Evolutionary conservation across 768 basidiomycete genomes (phyloP), one percentile per base, ranked within the genome.

Genomic region (Nidularia pulvinata): DNA sequence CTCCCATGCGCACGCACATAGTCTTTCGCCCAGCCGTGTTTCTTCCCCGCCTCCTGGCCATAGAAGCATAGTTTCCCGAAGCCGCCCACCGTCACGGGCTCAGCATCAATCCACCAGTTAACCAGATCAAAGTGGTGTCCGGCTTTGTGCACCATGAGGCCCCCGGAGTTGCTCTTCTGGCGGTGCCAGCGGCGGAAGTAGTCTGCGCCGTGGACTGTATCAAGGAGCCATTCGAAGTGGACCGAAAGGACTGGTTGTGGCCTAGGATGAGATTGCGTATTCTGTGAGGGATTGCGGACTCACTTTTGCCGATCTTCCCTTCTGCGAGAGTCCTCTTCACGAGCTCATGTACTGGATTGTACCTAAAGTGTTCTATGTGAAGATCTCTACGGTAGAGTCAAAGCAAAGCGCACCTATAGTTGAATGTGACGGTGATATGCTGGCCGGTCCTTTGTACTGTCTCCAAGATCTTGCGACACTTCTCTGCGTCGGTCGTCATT

Each of bases 141-240:
- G 6, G 72, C 64, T 61, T 78, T 77, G 65, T 77, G 75, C 0
- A 76, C 70, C 74, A 77, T 75, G 33, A 77, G 65, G 0, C 76
- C 76, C 2, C 76, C 77, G 4, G 72, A 74, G 58, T 75, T 73
- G 7, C 57, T 57, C 59, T 77, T 78, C 60, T 75, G 72, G 7
- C 74, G 64, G 57, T 79, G 77, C 77, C 79, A 81, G 36, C 79
- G 69, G n/a, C 76, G 64, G 65, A 79, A 79, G 61, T 79, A 80
- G 62, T 81, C 78, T 6, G 77, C 77, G 33, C 79, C 78, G 56
- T 81, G 79, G 6, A 79, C 78, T 6, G 78, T 79, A 58, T 80
- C 79, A 19, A 81, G 69, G 19, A 80, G 62, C 79, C 80, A 80
- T 59, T 80, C 77, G 55, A 80, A 80, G 59, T 81, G 79, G 19